Evolutionary conservation across 1,284 basidiomycete genomes (phyloP).

Genomic region (Bjerkandera adusta): DNA sequence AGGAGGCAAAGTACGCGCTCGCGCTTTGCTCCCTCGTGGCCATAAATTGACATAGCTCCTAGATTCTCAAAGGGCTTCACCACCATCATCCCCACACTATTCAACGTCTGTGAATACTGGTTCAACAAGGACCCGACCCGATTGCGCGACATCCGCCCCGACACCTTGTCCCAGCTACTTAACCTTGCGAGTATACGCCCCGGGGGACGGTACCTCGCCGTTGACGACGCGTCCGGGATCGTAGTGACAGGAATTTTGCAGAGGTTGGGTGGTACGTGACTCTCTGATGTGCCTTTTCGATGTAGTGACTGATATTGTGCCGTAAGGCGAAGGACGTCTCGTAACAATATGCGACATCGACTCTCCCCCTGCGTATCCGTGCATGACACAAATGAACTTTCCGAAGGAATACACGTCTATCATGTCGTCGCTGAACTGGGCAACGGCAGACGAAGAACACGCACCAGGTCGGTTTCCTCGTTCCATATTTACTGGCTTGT

Average conservation of each 20-base stretch:
- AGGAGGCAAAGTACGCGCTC: constrained; percentile 83
- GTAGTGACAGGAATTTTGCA: constrained; percentile 85
- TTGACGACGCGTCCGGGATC: constrained; percentile 93
- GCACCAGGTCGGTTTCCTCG: constrained; percentile 48
- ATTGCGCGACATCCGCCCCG: constrained; percentile 83
- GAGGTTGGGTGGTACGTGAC: constrained; percentile 72
- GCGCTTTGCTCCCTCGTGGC: neutral
- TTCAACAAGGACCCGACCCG: constrained; percentile 78
- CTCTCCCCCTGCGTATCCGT: constrained; percentile 90
- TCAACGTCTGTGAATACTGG: constrained; percentile 91
- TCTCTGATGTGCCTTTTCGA: neutral
- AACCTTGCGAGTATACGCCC: constrained; percentile 83
- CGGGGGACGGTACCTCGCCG: constrained; percentile 84
- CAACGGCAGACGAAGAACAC: constrained; percentile 81
- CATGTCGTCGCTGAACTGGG: constrained; percentile 85
- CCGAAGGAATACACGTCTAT: constrained; percentile 54
- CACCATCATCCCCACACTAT: constrained; percentile 84
- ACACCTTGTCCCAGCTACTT: constrained; percentile 88
- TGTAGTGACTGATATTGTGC: neutral
- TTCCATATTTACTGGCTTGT: constrained; percentile 3
- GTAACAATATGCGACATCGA: constrained; percentile 90
- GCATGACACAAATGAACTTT: constrained; percentile 87
- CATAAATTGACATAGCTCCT: constrained; percentile 11
- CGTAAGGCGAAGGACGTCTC: constrained; percentile 72
- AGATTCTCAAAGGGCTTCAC: constrained; percentile 91